phyloP scores from a whole-genome alignment of 805 yeast genomes.

The Suhomyces faveliae region DNA sequence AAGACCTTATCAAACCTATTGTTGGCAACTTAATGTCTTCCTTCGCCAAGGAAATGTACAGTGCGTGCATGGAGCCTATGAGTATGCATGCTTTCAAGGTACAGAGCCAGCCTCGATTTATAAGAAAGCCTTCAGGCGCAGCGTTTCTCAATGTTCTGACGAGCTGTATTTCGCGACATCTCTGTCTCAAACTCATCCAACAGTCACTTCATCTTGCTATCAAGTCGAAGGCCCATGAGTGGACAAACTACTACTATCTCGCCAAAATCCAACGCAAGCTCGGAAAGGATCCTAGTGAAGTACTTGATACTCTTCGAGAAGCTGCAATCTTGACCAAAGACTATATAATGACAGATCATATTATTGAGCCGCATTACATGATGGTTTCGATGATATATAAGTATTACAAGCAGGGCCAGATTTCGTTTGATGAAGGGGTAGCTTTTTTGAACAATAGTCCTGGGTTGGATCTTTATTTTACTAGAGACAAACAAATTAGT shows the following conservation, averaged over 20 bases:
- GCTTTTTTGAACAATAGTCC: constrained; percentile 39
- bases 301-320: constrained; percentile 42
- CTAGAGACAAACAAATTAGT: too few relatives aligned
- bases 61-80: constrained; percentile 64
- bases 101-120: constrained; percentile 34
- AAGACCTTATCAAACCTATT: constrained; percentile 28
- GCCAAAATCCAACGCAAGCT: constrained; percentile 60
- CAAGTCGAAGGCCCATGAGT: constrained; percentile 44
- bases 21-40: constrained; percentile 48
- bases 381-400: constrained; percentile 60
- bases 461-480: constrained; percentile 13
- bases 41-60: constrained; percentile 58
- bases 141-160: constrained; percentile 23
- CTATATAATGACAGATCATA: constrained; percentile 47
- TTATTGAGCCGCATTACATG: constrained; percentile 77
- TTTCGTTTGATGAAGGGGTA: constrained; percentile 41
- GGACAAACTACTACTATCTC: constrained; percentile 60
- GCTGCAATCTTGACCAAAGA: constrained; percentile 45
- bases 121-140: constrained; percentile 23
- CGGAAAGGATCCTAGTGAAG: constrained; percentile 24
- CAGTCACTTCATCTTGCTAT: constrained; percentile 49
- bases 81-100: constrained; percentile 55
- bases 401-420: constrained; percentile 36
- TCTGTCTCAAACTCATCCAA: constrained; percentile 40
- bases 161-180: constrained; percentile 18